Base-by-base conservation (phyloP, 257 asterid genomes). In the Jacaranda copaia region DNA sequence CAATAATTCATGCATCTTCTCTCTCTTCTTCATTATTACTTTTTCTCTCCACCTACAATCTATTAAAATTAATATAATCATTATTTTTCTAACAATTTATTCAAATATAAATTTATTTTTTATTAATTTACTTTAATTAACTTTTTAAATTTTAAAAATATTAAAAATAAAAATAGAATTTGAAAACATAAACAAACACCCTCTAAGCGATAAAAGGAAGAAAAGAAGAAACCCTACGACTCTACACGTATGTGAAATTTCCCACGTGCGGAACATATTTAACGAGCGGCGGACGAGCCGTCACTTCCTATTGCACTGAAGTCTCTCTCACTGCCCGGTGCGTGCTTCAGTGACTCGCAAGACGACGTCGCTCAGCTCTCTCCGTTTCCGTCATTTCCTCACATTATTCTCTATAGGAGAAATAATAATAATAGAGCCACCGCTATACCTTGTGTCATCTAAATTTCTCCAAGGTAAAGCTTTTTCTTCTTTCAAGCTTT, bases 201-300 rank as follows among this genome's bases (percentile, higher is more conserved):
- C n/a, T 25, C 32, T 25, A 25, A 25, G 32, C 32, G 32, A 25
- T 25, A 25, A 25, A 25, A 25, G 0, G 5, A 49, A 42, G 13
- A 52, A 40, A 40, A 58, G 5, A 2, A 36, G 6, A 72, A 83
- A 86, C 86, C 90, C 90, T 83, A 83, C 66, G 36, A 42, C 32
- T 63, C 69, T 71, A 19, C 77, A 78, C 81, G 80, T n/a, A 70
- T 80, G 61, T 53, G 61, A 35, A 48, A 42, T 58, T 71, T 59
- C 35, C 16, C 86, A 81, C 88, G 88, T 83, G 85, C 60, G 40
- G 64, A 68, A 68, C 74, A 59, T 68, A 43, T 12, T 59, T 8
- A 11, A 36, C 79, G 38, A 42, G 25, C 53, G 59, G 57, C 43
- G 48, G 62, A 64, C 84, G 72, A 68, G 71, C 83, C 87, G 88